Evolutionary conservation across 2,329 filamentous ascomycete genomes (phyloP), one percentile per base, ranked within the genome.

Genomic region (Clonostachys sp.): DNA sequence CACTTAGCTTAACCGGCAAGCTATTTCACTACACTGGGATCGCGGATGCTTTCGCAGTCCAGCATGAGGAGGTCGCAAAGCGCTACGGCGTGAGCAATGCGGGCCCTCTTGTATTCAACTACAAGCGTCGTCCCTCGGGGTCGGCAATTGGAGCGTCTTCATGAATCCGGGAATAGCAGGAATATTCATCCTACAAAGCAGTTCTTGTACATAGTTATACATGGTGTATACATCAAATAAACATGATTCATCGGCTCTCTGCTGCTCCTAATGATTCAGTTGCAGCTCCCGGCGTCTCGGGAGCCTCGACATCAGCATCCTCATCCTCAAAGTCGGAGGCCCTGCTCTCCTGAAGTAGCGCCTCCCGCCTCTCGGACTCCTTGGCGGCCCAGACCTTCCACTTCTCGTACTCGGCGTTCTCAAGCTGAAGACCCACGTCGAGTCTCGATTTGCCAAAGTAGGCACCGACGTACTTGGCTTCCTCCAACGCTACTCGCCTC

Each of bases 391-490:
- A 95, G 24, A 61, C 60, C 77, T 91, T 92, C 94, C 94, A 99
- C 52, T 75, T 72, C 67, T 96, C 89, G 65, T 84, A 95, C 50
- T 83, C 75, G 57, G 78, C 69, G 68, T 95, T 84, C 69, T 99
- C 94, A 46, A 96, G 75, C 52, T 84, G 73, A 82, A 94, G 88
- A 54, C 89, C 84, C 48, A 95, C 74, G 50, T 95, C 85, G 45
- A 91, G 64, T 50, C 80, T 77, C 40, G 81, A 76, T 66, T 86
- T 87, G 64, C 90, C 90, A 64, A 97, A 97, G 74, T 90, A 90
- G 45, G 91, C 91, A 46, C 94, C 94, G 6, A 87, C 86, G 58
- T 87, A 81, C 53, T 84, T 75, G 30, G 94, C 92, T 69, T 99
- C 94, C 70, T 99, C 94, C 44, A 83, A 77, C 8, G 92, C 89